Percentiles rank a stretch among this genome's conserved stretches.
These are phyloP conservation scores for Camellia sinensis DNA, from an alignment of 148 eudicot species.

Conservation along the genomic window DNA sequence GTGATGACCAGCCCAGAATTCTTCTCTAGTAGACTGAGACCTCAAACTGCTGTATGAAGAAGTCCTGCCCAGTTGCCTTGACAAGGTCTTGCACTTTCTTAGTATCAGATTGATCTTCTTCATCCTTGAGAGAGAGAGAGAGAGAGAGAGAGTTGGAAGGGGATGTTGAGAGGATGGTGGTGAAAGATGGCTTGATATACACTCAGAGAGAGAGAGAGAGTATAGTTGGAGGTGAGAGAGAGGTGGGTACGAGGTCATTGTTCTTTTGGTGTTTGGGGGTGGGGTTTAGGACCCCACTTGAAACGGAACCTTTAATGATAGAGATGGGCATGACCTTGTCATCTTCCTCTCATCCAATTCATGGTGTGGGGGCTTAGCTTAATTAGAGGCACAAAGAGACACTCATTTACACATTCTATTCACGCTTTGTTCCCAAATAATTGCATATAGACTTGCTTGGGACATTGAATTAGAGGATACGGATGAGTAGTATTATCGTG, in stretches of 20 bases:
- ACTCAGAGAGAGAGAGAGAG: slow-evolving; percentile 2
- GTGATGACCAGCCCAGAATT: slow-evolving; percentile 15
- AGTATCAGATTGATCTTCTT: slow-evolving; percentile 57
- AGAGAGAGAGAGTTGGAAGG: slow-evolving; percentile 7
- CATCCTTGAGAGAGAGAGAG: slow-evolving; percentile 25
- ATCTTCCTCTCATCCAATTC: slow-evolving; percentile 13
- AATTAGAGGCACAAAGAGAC: too few species aligned
- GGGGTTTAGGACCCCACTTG: slow-evolving; percentile 23
- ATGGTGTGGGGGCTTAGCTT: neutral
- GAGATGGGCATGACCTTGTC: slow-evolving; percentile 20
- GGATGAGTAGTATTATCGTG: too few species aligned
- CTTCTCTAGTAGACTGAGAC: slow-evolving; percentile 50
- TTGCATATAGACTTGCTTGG: too few species aligned
- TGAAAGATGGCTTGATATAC: slow-evolving; percentile 27
- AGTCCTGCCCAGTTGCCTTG: slow-evolving; percentile 51
- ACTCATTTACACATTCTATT: neutral
- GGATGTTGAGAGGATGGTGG: neutral
- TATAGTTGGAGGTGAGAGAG: neutral
- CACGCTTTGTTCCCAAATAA: slow-evolving; percentile 3
- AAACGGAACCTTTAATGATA: slow-evolving; percentile 3
- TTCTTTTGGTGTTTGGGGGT: slow-evolving; percentile 13
- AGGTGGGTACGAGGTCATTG: slow-evolving; percentile 30
- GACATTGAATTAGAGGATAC: too few species aligned
- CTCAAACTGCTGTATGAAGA: slow-evolving; percentile 48
- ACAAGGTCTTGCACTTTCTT: slow-evolving; percentile 73